These are phyloP conservation scores for Ceratocystis diversiconidia DNA, from an alignment of 2,329 filamentous ascomycete species.

Conservation along the genomic window DNA sequence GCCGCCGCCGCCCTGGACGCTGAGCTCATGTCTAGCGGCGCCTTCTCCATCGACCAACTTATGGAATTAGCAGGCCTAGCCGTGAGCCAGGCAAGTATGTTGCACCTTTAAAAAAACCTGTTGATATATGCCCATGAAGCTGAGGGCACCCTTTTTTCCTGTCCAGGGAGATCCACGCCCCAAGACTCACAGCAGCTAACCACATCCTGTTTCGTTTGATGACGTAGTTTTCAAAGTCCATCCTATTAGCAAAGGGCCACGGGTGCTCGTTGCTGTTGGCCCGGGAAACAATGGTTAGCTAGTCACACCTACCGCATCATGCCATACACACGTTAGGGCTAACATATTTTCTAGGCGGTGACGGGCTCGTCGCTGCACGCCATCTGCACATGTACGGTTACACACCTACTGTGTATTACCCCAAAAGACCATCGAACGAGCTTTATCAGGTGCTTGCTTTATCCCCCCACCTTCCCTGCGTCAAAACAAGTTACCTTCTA, in stretches of 20 bases:
- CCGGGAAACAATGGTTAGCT: slow-evolving; percentile 56
- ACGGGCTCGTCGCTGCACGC: slow-evolving; percentile 84
- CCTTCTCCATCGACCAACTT: slow-evolving; percentile 87
- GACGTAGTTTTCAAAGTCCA: slow-evolving; percentile 66
- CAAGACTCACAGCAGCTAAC: not conserved
- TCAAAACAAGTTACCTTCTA: not conserved
- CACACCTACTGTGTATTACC: slow-evolving; percentile 76
- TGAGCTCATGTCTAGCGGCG: slow-evolving; percentile 79
- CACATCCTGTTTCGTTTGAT: not conserved
- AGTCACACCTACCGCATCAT: not conserved
- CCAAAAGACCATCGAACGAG: slow-evolving; percentile 80
- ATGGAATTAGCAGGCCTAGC: slow-evolving; percentile 94
- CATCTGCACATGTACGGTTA: slow-evolving; percentile 91
- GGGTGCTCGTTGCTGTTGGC: slow-evolving; percentile 79
- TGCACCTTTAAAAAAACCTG: not conserved
- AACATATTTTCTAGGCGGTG: slow-evolving; percentile 50
- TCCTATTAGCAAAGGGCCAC: slow-evolving; percentile 53
- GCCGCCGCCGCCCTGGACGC: slow-evolving; percentile 79
- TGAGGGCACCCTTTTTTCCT: not conserved
- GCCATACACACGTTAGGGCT: slow-evolving; percentile 16
- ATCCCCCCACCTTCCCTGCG: not conserved
- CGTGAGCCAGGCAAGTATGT: slow-evolving; percentile 71
- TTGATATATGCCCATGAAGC: not conserved
- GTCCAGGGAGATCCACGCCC: not conserved
- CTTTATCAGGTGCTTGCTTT: slow-evolving; percentile 60